Percentiles rank a stretch among this genome's conserved stretches.
phyloP scores from a whole-genome alignment of 2,329 filamentous ascomycete genomes.

The Penicillium sclerotiorum region DNA sequence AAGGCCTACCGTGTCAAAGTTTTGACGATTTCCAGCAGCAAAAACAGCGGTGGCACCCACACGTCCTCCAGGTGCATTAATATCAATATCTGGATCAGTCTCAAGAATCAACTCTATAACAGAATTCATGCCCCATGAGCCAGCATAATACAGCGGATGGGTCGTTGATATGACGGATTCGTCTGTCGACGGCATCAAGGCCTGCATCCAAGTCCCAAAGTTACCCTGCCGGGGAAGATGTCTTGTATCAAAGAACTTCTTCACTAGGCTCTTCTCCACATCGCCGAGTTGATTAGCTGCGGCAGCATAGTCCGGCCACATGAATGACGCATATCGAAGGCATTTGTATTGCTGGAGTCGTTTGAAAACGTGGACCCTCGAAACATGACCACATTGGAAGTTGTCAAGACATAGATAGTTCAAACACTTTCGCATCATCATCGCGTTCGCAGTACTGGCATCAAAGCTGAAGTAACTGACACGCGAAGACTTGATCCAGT shows the following conservation, averaged over 20 bases:
- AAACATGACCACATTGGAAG: constrained; percentile 16
- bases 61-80: constrained; percentile 23
- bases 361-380: background rate
- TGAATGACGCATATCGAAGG: constrained; percentile 18
- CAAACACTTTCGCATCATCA: constrained; percentile 20
- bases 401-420: constrained; percentile 22
- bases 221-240: constrained; percentile 18
- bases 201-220: constrained; percentile 22
- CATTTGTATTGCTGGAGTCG: constrained; percentile 3
- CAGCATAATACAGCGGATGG: constrained; percentile 24
- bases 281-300: constrained; percentile 7
- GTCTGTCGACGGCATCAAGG: constrained; percentile 4
- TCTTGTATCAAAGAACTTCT: constrained; percentile 18
- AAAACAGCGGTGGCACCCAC: constrained; percentile 21
- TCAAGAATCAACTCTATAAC: constrained; percentile 19
- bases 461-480: constrained; percentile 21
- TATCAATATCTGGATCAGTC: constrained; percentile 17
- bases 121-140: constrained; percentile 22
- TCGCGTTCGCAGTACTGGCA: constrained; percentile 13
- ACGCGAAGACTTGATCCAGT: constrained; percentile 20
- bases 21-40: constrained; percentile 15
- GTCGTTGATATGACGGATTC: constrained; percentile 13
- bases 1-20: constrained; percentile 17
- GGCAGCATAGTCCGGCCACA: constrained; percentile 18
- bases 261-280: constrained; percentile 6